A percentile compares a stretch with the other conserved stretches of the same genome.
These are phyloP conservation scores for Microbotryum lychnidis-dioicae DNA, from an alignment of 1,284 basidiomycete species.

Conservation along the genomic window DNA sequence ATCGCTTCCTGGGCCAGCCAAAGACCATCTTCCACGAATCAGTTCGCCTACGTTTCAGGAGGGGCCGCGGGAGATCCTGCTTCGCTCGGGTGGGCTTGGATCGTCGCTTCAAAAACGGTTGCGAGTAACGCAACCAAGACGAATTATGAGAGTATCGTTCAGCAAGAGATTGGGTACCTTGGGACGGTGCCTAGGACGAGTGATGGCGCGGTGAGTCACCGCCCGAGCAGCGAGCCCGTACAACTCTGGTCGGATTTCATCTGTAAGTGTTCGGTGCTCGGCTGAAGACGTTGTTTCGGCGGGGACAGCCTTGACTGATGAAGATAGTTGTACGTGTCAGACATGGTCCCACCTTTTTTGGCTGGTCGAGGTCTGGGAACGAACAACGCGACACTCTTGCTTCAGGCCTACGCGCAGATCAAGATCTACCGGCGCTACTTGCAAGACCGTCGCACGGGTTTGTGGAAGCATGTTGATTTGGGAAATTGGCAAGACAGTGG, in stretches of 20 bases:
- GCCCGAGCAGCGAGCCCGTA: slow-evolving; percentile 29
- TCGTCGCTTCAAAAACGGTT: slow-evolving; percentile 14
- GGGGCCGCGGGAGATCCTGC: slow-evolving; percentile 30
- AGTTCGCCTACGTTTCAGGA: slow-evolving; percentile 18
- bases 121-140: slow-evolving; percentile 23
- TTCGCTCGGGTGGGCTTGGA: slow-evolving; percentile 24
- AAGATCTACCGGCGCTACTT: slow-evolving; percentile 58
- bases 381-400: slow-evolving; percentile 58
- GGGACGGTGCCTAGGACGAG: slow-evolving; percentile 51
- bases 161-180: slow-evolving; percentile 62
- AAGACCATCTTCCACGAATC: slow-evolving; percentile 1
- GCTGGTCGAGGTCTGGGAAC: slow-evolving; percentile 74
- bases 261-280: not conserved
- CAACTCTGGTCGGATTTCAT: slow-evolving; percentile 35
- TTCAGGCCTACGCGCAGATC: slow-evolving; percentile 68
- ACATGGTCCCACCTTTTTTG: slow-evolving; percentile 83
- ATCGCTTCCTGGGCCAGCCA: slow-evolving; percentile 19
- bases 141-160: slow-evolving; percentile 59
- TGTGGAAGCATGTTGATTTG: slow-evolving; percentile 62
- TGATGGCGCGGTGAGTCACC: slow-evolving; percentile 42
- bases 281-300: slow-evolving; percentile 8
- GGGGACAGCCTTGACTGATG: slow-evolving; percentile 47
- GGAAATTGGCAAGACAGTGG: slow-evolving; percentile 45
- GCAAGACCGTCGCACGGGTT: slow-evolving; percentile 38
- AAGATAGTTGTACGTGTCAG: slow-evolving; percentile 47